These are phyloP conservation scores for Chlorella sp. DNA, from an alignment of 139 green algal genomes.

Conservation along the genomic window DNA sequence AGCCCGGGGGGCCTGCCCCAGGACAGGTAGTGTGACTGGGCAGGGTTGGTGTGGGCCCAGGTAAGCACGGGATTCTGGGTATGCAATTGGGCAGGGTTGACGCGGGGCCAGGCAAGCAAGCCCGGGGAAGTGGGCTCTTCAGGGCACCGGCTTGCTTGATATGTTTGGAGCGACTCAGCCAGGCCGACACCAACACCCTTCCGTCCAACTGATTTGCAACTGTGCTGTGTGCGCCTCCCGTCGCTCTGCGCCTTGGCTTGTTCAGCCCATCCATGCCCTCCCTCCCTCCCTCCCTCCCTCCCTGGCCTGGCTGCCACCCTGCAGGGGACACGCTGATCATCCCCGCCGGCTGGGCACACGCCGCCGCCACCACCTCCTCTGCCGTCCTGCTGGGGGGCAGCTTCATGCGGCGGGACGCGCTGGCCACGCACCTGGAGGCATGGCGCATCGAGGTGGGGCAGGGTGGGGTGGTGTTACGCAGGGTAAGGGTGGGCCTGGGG, in stretches of 20 bases:
- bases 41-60: too few relatives aligned
- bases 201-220: too few relatives aligned
- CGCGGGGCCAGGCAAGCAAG: background rate
- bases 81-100: too few relatives aligned
- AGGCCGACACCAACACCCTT: too few relatives aligned
- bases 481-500: background rate
- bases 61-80: too few relatives aligned
- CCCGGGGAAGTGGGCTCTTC: background rate
- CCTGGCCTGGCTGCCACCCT: background rate
- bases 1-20: background rate
- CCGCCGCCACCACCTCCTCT: conserved; percentile 3
- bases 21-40: too few relatives aligned
- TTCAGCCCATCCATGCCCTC: too few relatives aligned
- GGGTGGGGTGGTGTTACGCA: background rate
- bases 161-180: too few relatives aligned
- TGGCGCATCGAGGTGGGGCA: conserved; percentile 29
- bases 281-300: background rate
- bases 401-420: conserved; percentile 22
- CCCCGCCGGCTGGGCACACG: conserved; percentile 28
- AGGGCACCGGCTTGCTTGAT: too few relatives aligned
- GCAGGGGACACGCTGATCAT: conserved; percentile 42
- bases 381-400: conserved; percentile 26
- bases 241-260: too few relatives aligned
- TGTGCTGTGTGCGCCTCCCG: too few relatives aligned
- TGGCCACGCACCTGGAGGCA: conserved; percentile 39